Base-by-base conservation (phyloP, 495 filamentous ascomycete species). In the Penicillium manginii region DNA sequence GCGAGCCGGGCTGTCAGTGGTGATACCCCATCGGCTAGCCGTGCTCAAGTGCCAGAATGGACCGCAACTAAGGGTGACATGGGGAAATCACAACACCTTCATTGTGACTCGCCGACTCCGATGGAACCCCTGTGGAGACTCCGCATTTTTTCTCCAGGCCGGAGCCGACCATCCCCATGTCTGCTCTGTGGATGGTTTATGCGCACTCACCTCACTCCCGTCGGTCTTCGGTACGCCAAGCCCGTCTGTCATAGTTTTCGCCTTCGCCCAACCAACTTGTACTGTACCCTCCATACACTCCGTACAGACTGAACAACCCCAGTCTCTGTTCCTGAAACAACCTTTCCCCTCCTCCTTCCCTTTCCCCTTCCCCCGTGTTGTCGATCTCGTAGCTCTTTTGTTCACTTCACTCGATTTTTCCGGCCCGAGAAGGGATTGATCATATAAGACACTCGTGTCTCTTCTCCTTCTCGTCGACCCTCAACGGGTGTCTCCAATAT, bases 91-190 rank as follows among this genome's bases (percentile, higher is more conserved):
- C 11, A 8, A 31, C 6, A 23, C 8, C 49, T 22, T 37, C 51
- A 15, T 32, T 33, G 23, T 66, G 48, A 66, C 56, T 60, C 46
- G 60, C 60, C 57, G 57, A 60, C 21, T 7, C 59, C 54, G 49
- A 65, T 1, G 46, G 37, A 43, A 49, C 50, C 58, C 40, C 57
- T 53, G 58, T 58, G 64, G 60, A 59, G 58, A 55, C 63, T 66
- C 63, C 66, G 63, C 66, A 61, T 66, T 58, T 58, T 43, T 8
- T 60, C 63, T 61, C 60, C 59, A 59, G 55, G 52, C 57, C 62
- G 50, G 55, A 43, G 40, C 40, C 26, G 37, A 37, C 50, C 19
- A 29, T 29, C 26, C 26, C 26, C 26, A 29, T 7, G 2, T 4
- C 26, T 8, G 9, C 17, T 17, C 17, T 9, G 7, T 43, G 15